Conservation (phyloP, 345 rosid species). For the Kandelia obovata region DNA sequence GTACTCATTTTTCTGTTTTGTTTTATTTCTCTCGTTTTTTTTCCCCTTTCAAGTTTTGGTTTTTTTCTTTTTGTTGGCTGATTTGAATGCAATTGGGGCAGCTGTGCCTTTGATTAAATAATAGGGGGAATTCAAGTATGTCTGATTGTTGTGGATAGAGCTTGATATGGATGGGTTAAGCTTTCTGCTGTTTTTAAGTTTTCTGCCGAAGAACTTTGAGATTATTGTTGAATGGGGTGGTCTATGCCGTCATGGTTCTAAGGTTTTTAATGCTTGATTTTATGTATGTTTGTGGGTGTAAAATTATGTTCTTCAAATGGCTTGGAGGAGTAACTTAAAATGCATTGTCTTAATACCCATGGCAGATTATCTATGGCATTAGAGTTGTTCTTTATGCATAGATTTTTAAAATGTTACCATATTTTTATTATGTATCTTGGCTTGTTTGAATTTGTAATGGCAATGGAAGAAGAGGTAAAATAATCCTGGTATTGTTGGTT, state of each 20-base stretch:
- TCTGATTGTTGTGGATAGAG: background rate
- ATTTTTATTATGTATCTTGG: background rate
- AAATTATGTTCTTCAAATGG: background rate
- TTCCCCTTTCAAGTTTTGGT: background rate
- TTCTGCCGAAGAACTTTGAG: too few relatives aligned
- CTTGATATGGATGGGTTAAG: too few relatives aligned
- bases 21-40: background rate
- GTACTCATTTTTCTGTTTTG: conserved; percentile 28
- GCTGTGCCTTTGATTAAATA: too few relatives aligned
- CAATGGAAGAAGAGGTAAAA: background rate
- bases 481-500: background rate
- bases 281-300: background rate
- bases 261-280: background rate
- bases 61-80: background rate
- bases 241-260: background rate
- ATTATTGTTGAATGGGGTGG: too few relatives aligned
- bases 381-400: background rate
- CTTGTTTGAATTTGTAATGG: background rate
- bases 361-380: background rate
- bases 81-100: background rate
- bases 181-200: too few relatives aligned
- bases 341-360: background rate
- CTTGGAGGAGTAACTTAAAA: background rate
- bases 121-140: background rate
- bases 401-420: background rate